These are phyloP conservation scores for Pseudocohnilembus persalinus DNA, from an alignment of 169 alveolate genomes.

Conservation along the genomic window DNA sequence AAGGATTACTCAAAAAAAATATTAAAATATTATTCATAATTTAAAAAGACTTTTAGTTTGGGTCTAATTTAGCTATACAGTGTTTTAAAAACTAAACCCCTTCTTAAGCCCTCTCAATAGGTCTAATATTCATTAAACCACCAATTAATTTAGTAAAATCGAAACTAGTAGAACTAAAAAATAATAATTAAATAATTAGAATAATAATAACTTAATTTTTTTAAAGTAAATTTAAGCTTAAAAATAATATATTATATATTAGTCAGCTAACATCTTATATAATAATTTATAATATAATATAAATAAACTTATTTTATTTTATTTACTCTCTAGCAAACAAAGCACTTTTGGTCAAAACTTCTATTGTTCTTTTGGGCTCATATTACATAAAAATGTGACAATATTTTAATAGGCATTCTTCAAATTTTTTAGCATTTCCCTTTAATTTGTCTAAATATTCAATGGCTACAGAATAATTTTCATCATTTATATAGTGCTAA, in stretches of 20 bases:
- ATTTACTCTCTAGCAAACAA: background rate
- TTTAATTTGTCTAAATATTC: slow-evolving; percentile 34
- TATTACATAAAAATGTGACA: slow-evolving; percentile 57
- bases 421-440: slow-evolving; percentile 26
- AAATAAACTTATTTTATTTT: too few relatives aligned
- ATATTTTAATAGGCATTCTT: slow-evolving; percentile 40
- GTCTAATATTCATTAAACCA: slow-evolving; percentile 40
- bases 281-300: too few relatives aligned
- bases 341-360: slow-evolving; percentile 31
- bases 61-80: background rate
- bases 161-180: slow-evolving; percentile 5
- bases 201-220: too few relatives aligned
- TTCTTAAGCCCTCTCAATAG: slow-evolving; percentile 20
- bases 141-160: slow-evolving; percentile 31
- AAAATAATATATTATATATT: too few relatives aligned
- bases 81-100: slow-evolving; percentile 34
- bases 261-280: too few relatives aligned
- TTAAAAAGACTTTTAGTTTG: slow-evolving; percentile 18
- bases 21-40: slow-evolving; percentile 38
- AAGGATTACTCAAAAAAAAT: slow-evolving; percentile 33
- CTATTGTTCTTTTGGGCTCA: slow-evolving; percentile 56
- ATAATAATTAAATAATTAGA: too few relatives aligned
- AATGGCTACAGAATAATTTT: slow-evolving; percentile 63
- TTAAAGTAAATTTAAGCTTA: too few relatives aligned
- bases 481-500: slow-evolving; percentile 73